Base-by-base conservation (phyloP, 768 basidiomycete species). In the Boletus vermiculosoides region DNA sequence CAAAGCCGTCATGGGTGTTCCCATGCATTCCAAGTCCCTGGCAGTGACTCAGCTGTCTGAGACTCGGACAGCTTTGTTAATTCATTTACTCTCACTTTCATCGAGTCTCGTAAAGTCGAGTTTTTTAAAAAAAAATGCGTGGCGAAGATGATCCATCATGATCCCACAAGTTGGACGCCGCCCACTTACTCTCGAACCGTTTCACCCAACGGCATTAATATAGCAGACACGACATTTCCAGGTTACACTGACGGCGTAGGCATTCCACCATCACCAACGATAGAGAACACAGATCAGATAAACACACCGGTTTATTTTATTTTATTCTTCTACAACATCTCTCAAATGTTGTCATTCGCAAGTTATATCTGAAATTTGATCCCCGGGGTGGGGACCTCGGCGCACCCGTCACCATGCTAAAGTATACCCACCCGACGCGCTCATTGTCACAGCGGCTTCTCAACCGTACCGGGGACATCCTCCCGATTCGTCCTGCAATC, bases 361-460 rank as follows among this genome's bases (percentile, higher is more conserved):
- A 83, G 80, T 80, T 82, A 6, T 83, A 75, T 56, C 81, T 78
- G 0, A 73, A 76, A 58, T 77, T 75, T 1, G 76, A 80, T 59
- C 76, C 77, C 9, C 66, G 72, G 67, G 73, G 77, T 77, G 59
- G 25, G 50, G 50, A 37, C 5, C 28, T 12, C n/a, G 7, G 22
- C 39, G 9, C 6, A 15, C 33, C 44, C 8, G 10, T 3, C 30
- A 23, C 15, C 13, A 28, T 22, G 12, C 31, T 11, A 25, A 10
- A 39, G 34, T 0, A 25, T 25, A 20, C 23, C 13, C 12, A 5
- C 36, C 37, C 44, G 23, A 23, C 12, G 11, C 31, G 44, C n/a
- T 36, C n/a, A 44, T 28, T 50, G 45, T 51, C 7, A 52, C 57
- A 66, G 70, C 69, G 47, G 63, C 66, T 16, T 65, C 67, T 8